Percentiles rank a stretch among this genome's conserved stretches.
phyloP scores from a whole-genome alignment of 345 rosid species.

The Euphorbia tirucalli region DNA sequence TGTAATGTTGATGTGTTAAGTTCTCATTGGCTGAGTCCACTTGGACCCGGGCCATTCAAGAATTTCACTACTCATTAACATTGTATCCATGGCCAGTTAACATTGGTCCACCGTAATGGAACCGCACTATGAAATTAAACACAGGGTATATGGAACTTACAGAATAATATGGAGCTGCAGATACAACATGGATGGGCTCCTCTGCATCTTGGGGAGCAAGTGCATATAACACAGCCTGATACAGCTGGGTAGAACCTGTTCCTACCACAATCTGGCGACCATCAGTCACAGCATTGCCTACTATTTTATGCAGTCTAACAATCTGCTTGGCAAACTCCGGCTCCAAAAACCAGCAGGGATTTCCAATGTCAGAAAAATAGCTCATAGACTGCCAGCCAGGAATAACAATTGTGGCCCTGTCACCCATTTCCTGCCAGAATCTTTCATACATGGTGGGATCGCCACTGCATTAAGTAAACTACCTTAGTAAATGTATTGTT shows the following conservation, averaged over 20 bases:
- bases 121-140: too few relatives aligned
- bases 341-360: constrained; percentile 88
- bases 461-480: constrained; percentile 53
- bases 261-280: constrained; percentile 74
- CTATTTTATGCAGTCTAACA: constrained; percentile 58
- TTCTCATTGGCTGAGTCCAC: too few relatives aligned
- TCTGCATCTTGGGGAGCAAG: constrained; percentile 52
- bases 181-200: constrained; percentile 67
- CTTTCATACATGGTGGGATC: constrained; percentile 87
- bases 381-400: constrained; percentile 87
- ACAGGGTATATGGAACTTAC: constrained; percentile 42
- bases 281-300: constrained; percentile 77
- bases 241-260: constrained; percentile 88
- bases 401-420: constrained; percentile 63
- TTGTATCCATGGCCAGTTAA: neutral
- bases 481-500: neutral
- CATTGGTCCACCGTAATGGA: too few relatives aligned
- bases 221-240: constrained; percentile 81
- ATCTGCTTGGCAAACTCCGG: constrained; percentile 66
- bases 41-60: too few relatives aligned
- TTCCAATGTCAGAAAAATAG: constrained; percentile 67
- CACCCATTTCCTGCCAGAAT: constrained; percentile 71
- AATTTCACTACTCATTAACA: too few relatives aligned
- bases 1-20: too few relatives aligned
- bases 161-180: constrained; percentile 79